phyloP scores from a whole-genome alignment of 164 flowering plant species.

The Tinospora cordifolia region DNA sequence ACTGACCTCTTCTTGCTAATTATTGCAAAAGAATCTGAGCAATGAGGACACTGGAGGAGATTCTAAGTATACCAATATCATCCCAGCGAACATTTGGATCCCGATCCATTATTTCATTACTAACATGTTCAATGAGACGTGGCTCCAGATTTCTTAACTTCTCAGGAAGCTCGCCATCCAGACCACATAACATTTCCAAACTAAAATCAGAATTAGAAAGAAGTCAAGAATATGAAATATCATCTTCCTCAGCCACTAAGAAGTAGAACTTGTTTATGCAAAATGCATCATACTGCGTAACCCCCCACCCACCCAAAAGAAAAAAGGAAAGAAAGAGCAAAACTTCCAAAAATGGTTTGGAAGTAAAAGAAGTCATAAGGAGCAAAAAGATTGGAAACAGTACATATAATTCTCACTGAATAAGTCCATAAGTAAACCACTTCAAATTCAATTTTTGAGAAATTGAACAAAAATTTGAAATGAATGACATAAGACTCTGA shows the following conservation, averaged over 20 bases:
- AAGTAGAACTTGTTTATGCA: background rate
- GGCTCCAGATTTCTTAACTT: constrained; percentile 93
- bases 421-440: background rate
- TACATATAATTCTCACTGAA: background rate
- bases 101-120: constrained; percentile 95
- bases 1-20: constrained; percentile 5
- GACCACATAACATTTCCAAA: constrained; percentile 85
- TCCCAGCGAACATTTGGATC: constrained; percentile 98
- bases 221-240: constrained; percentile 7
- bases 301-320: too few species aligned
- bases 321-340: background rate
- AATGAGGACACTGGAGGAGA: background rate
- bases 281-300: background rate
- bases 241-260: background rate
- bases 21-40: background rate
- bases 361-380: background rate
- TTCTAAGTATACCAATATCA: constrained; percentile 67
- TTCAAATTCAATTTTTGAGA: background rate
- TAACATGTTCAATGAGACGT: constrained; percentile 89
- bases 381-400: background rate
- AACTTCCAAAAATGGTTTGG: background rate
- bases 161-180: constrained; percentile 99
- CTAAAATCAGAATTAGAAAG: constrained; percentile 28
- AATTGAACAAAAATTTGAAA: background rate
- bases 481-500: background rate